Evolutionary conservation across 202 grass and related monocot species (phyloP).

Genomic region (Panicum hallii): DNA sequence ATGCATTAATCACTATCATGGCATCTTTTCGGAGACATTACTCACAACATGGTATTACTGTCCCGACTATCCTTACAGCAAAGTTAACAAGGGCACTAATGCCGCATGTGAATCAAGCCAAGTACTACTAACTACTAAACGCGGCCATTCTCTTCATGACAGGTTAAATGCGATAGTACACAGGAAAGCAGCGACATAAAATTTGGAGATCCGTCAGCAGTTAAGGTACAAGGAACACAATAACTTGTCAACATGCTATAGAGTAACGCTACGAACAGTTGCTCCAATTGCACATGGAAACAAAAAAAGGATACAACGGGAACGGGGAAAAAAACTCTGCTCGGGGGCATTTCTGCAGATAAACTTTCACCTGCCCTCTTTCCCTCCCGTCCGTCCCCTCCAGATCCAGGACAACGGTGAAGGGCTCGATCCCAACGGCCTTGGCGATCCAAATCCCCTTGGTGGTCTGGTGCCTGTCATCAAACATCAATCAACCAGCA

Average conservation of each 20-base stretch:
- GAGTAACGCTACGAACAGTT: not conserved
- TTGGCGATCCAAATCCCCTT: conserved; percentile 84
- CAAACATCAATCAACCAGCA: no score
- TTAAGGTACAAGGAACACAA: not conserved
- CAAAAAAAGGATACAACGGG: not conserved
- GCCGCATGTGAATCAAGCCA: conserved; percentile 37
- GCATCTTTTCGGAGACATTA: conserved; percentile 1
- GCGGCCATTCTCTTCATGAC: not conserved
- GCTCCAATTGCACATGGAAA: not conserved
- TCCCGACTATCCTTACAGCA: conserved; percentile 16
- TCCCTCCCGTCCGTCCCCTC: conserved; percentile 85
- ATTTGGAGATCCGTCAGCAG: conserved; percentile 13
- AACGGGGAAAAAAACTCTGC: not conserved
- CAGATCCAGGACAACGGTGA: conserved; percentile 76
- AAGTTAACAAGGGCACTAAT: conserved; percentile 31
- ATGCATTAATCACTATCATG: not conserved
- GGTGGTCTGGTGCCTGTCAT: conserved; percentile 70
- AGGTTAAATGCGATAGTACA: conserved; percentile 15
- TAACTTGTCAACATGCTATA: not conserved
- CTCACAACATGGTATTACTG: not conserved
- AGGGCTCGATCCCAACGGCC: conserved; percentile 63
- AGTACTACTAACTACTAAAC: conserved; percentile 18
- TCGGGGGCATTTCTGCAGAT: not conserved
- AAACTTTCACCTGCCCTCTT: conserved; percentile 65
- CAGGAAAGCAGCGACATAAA: not conserved